Base-by-base conservation (phyloP, 2,329 filamentous ascomycete genomes). In the Calonectria hawksworthii region DNA sequence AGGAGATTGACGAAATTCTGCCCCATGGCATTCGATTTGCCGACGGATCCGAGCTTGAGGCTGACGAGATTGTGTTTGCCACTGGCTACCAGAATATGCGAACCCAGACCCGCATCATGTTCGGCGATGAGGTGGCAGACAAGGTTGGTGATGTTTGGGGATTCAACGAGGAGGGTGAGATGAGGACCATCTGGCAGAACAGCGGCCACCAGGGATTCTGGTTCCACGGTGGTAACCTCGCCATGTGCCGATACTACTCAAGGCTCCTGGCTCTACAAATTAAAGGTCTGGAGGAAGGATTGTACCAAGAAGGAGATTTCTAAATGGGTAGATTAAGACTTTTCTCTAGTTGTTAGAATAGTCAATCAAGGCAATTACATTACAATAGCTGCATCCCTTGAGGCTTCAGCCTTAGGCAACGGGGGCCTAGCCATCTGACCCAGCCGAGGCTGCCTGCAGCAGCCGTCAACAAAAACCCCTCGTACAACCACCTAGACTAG, bases 81-180 rank as follows among this genome's bases (percentile, higher is more conserved):
- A 93, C 92, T 0, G 92, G 91, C 0, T 94, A 93, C 77, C 89
- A 92, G 75, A 94, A 93, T 80, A 95, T 95, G 93, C 87, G 88
- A 14, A 92, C 90, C 0, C 90, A 90, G 26, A 90, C 92, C 2
- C 85, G 90, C n/a, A 86, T 87, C 38, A 89, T 93, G 26, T 88
- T 95, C 69, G 93, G 93, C 0, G 88, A 92, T 36, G 87, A 89
- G 23, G 86, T 94, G 13, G 92, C 91, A 0, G 89, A 91, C 67
- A 86, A 87, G 32, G 88, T 92, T 6, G 85, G 85, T 2, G 91
- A 92, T 76, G 88, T 93, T 21, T 94, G 92, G 91, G 92, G 92
- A 0, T 86, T 93, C 72, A 91, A 93, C 9, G 82, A 85, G 0
- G 88, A 90, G 75, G 89, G 89, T 1, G 90, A 94, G 84, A 85